Evolutionary conservation across 1,139 yeast genomes (phyloP), one percentile per base, ranked within the genome.

Genomic region (Keqinozyma sinolaborantium): DNA sequence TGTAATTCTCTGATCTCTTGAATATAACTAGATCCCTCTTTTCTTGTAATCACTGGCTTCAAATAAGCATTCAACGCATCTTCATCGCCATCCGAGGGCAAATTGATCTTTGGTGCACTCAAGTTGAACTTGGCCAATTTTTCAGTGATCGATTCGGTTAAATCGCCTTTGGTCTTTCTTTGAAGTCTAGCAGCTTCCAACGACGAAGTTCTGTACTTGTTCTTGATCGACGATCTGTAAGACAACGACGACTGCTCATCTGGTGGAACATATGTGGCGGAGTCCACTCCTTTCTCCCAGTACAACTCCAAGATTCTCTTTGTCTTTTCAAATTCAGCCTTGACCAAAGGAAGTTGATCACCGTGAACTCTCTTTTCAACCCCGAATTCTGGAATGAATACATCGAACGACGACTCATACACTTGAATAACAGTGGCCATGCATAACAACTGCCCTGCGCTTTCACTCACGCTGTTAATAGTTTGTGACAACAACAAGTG

Each of bases 351-450:
- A 35, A 92, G 68, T 57, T 92, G 98, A 60, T 92, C 98, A 26
- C 97, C 97, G 50, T 92, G 98, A 16, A 92, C 97, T 50, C 98
- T 78, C 61, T 92, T 92, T 56, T 92, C 98, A 45, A 92, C 86
- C 26, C 98, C 97, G 61, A 90, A 83, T 47, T 87, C 97, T 1
- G 97, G 97, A 40, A 92, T 73, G 42, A 87, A 78, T 5, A 92
- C 95, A 58, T 92, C 98, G 63, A 92, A 92, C 2, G 97, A 87
- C 2, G 96, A 86, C 58, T 92, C 97, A 53, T 90, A 90, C 5
- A 90, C 97, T 56, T 88, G 97, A 23, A 88, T 64, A 25, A 92
- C 94, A 10, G 88, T 79, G 10, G 95, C 97, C 74, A 82, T 79
- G 28, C 88, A 80, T 45, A 90, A 71, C 31, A 88, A 58, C 55